Percentiles rank a stretch among this genome's conserved stretches.
Evolutionary conservation across 257 asterid species (phyloP).

Genomic region (Nicotiana sylvestris): DNA sequence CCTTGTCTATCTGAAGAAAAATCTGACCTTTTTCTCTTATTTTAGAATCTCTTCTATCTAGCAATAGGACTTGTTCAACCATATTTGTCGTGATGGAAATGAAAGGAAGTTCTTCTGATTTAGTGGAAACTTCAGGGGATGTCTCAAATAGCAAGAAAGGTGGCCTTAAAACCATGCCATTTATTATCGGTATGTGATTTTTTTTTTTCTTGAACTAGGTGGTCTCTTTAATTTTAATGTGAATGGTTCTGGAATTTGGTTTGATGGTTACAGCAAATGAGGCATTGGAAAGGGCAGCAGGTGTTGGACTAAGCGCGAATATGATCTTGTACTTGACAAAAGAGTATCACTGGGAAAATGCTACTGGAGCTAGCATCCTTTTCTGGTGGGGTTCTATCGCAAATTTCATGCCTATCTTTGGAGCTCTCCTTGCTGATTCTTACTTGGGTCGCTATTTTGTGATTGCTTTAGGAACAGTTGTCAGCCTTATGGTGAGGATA

Average conservation of each 20-base stretch:
- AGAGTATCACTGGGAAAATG: conserved; percentile 44
- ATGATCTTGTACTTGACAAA: conserved; percentile 50
- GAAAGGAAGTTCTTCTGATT: conserved; percentile 34
- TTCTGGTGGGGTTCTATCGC: conserved; percentile 61
- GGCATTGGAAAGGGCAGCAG: conserved; percentile 69
- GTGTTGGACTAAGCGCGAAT: conserved; percentile 52
- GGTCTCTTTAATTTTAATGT: not conserved
- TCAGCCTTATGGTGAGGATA: conserved; percentile 36
- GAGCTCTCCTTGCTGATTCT: conserved; percentile 82
- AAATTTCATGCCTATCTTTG: conserved; percentile 60
- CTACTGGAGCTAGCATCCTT: conserved; percentile 35
- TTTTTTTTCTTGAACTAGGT: not conserved
- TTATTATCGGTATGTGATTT: conserved; percentile 44
- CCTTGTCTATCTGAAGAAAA: not conserved
- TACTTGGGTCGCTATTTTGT: conserved; percentile 65
- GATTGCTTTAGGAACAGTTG: conserved; percentile 40
- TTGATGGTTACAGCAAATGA: conserved; percentile 49
- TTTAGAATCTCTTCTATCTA: not conserved
- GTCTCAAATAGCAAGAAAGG: conserved; percentile 28
- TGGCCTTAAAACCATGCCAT: conserved; percentile 70
- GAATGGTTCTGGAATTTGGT: not conserved
- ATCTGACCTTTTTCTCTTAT: not conserved
- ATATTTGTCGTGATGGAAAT: not conserved
- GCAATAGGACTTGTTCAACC: not conserved
- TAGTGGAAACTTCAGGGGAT: conserved; percentile 13